Conservation (phyloP, 192 early-diverging fungal genomes). For the Podila epicladia region DNA sequence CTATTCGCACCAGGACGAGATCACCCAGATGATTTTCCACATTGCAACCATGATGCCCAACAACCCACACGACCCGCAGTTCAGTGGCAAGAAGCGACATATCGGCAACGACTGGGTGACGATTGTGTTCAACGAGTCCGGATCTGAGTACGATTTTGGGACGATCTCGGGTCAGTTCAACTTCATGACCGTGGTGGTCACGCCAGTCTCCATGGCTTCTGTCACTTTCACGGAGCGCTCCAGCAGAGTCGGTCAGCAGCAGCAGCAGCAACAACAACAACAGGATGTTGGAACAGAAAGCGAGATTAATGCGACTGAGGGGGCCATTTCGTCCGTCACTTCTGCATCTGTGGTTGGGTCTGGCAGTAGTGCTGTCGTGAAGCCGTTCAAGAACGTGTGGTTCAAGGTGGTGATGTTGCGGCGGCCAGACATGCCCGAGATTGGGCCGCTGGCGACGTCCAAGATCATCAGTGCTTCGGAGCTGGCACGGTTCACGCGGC, state of each 20-base stretch:
- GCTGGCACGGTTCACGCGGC: conserved; percentile 83
- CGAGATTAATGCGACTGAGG: background rate
- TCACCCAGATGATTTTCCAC: conserved; percentile 93
- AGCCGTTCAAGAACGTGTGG: conserved; percentile 57
- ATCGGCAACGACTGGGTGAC: conserved; percentile 98
- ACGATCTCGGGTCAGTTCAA: conserved; percentile 96
- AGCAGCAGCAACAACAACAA: conserved; percentile 30
- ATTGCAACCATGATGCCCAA: conserved; percentile 94
- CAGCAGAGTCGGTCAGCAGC: conserved; percentile 21
- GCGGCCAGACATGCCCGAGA: conserved; percentile 82
- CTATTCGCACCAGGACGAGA: conserved; percentile 84
- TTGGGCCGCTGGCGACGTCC: conserved; percentile 80
- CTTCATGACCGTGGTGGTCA: conserved; percentile 94
- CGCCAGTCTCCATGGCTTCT: conserved; percentile 65
- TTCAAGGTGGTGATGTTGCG: conserved; percentile 73
- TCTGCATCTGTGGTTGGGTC: background rate
- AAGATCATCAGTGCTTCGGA: conserved; percentile 85
- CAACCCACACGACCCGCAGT: conserved; percentile 76
- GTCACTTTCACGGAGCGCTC: conserved; percentile 26
- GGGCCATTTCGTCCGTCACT: background rate
- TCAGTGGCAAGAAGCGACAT: conserved; percentile 91
- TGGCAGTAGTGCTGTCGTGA: conserved; percentile 1
- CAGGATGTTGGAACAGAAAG: conserved; percentile 3
- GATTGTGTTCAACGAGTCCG: conserved; percentile 95
- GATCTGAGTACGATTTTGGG: conserved; percentile 82